Evolutionary conservation across 2,329 filamentous ascomycete species (phyloP).

Genomic region (Pseudogymnoascus sp.): DNA sequence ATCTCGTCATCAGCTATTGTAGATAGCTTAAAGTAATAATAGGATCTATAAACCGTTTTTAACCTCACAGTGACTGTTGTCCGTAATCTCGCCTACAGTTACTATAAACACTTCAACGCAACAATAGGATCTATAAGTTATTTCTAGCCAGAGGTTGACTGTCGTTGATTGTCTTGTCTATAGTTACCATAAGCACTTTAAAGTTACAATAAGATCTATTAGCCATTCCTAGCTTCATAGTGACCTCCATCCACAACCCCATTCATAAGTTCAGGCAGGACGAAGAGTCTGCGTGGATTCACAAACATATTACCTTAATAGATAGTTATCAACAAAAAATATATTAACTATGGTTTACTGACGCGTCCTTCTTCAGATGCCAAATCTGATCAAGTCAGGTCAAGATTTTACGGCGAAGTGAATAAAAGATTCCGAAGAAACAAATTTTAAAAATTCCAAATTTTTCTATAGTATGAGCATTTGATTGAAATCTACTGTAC

Average conservation of each 20-base stretch:
- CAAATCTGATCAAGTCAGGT: neutral
- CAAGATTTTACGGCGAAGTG: neutral
- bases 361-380: no score
- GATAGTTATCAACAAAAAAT: neutral
- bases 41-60: neutral
- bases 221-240: neutral
- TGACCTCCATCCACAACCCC: neutral
- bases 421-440: neutral
- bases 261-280: neutral
- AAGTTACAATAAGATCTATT: neutral
- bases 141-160: neutral
- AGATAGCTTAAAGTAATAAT: neutral
- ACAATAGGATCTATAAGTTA: neutral
- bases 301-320: neutral
- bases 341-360: neutral
- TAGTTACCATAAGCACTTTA: no score
- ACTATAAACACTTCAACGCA: neutral
- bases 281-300: neutral
- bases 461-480: conserved; percentile 9
- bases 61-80: neutral
- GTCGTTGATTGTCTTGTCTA: neutral
- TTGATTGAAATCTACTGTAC: conserved; percentile 9
- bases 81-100: neutral
- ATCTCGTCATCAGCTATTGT: neutral
- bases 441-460: conserved; percentile 6